Conservation (phyloP, 78 protist genomes). For the Paratrimastix pyriformis region DNA sequence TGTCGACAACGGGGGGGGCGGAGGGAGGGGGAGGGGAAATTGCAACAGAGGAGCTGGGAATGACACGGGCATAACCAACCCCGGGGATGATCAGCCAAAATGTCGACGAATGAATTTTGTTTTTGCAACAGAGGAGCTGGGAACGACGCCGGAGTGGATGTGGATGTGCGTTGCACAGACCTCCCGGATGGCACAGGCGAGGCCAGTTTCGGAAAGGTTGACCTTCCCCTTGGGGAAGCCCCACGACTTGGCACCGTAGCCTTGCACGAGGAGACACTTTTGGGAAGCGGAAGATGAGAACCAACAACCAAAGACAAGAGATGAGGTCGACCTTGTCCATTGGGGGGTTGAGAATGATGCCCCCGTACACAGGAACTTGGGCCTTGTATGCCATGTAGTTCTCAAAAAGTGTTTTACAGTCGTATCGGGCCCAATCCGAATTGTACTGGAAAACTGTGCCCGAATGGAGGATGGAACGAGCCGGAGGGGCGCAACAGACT, state of each 20-base stretch:
- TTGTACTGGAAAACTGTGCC: too few species aligned
- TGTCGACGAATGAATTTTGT: too few species aligned
- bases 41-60: too few species aligned
- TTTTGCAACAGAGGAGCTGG: too few species aligned
- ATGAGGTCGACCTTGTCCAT: slow-evolving; percentile 60
- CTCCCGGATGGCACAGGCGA: slow-evolving; percentile 66
- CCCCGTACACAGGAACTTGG: slow-evolving; percentile 69
- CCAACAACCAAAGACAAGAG: too few species aligned
- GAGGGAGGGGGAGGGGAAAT: too few species aligned
- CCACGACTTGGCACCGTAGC: slow-evolving; percentile 41
- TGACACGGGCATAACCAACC: too few species aligned
- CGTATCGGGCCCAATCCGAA: neutral
- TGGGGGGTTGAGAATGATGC: slow-evolving; percentile 45
- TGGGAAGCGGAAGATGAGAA: slow-evolving; percentile 25
- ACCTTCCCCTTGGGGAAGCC: slow-evolving; percentile 78
- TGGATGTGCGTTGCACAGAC: too few species aligned
- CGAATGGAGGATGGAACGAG: slow-evolving; percentile 36
- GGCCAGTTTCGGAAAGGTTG: slow-evolving; percentile 47
- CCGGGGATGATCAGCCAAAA: too few species aligned
- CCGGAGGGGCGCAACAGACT: slow-evolving; percentile 48
- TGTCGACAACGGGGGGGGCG: too few species aligned
- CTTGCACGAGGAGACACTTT: neutral
- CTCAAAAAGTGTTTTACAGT: slow-evolving; percentile 30
- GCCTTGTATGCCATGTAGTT: slow-evolving; percentile 53
- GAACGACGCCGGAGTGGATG: too few species aligned